Base-by-base conservation (phyloP, 345 rosid species). In the Kernera saxatilis region DNA sequence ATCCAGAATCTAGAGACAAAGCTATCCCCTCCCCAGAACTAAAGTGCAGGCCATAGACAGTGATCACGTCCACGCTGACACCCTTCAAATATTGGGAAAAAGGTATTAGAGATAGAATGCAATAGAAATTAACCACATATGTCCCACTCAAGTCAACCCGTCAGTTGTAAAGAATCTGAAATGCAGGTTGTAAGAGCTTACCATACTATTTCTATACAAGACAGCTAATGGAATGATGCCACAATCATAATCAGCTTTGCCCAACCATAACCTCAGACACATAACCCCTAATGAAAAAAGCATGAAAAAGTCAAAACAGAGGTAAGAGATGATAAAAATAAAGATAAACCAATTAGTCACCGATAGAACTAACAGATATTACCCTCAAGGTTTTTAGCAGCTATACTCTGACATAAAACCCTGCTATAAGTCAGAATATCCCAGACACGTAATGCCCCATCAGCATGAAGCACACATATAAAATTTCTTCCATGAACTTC, bases 401-500 rank as follows among this genome's bases (percentile, higher is more conserved):
- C 69, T 69, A 88, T 59, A 44, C 71, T 41, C 68, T 88, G 92
- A 79, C 82, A 79, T 52, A 91, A 77, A 64, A 94, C 56, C 77
- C 71, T 89, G 79, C 74, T 79, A 72, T 48, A 75, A 56, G 64
- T 69, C 44, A 66, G 71, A 69, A 86, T 58, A 69, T 94, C 92
- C 99, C 99, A 94, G 12, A 84, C 82, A 72, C 84, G 85, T 70
- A 94, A 36, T n/a, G 75, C 71, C 39, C 89, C 93, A 79, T 85
- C 90, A 59, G 82, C 77, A 79, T 94, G 91, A 78, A 89, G 93
- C 71, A 80, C 90, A 78, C 77, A 82, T 53, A 83, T 17, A 56
- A 78, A 80, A 40, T 60, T 69, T 74, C 67, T 80, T 32, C 87
- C 96, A 62, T 73, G 71, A 64, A 83, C 45, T 69, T 88, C 87